These are phyloP conservation scores for Pseudogymnoascus sp. DNA, from an alignment of 2,329 filamentous ascomycete genomes.

Conservation along the genomic window DNA sequence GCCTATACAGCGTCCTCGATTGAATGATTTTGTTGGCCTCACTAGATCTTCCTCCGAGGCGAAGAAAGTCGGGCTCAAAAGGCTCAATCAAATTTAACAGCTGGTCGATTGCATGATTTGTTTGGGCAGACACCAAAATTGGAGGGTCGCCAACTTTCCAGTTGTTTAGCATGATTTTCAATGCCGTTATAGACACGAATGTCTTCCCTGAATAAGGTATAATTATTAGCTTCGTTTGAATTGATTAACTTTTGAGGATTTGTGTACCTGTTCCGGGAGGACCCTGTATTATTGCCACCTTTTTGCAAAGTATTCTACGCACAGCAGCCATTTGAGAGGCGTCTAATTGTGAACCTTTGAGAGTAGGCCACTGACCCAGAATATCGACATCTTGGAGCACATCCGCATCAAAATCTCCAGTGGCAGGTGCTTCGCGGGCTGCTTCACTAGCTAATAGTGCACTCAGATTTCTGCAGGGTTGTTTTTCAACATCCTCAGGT, in stretches of 20 bases:
- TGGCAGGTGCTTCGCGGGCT: background rate
- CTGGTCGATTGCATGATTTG: slow-evolving; percentile 86
- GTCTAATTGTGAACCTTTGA: slow-evolving; percentile 50
- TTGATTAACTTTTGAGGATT: background rate
- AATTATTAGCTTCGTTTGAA: background rate
- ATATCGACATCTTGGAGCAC: slow-evolving; percentile 44
- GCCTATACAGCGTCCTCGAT: slow-evolving; percentile 53
- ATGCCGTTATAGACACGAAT: slow-evolving; percentile 64
- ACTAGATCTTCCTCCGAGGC: slow-evolving; percentile 38
- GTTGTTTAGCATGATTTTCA: slow-evolving; percentile 59
- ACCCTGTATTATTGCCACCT: slow-evolving; percentile 72
- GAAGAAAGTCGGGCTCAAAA: slow-evolving; percentile 56
- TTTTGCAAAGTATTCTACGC: slow-evolving; percentile 60
- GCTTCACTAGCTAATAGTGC: slow-evolving; percentile 27
- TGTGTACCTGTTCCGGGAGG: slow-evolving; percentile 53
- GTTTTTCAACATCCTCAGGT: slow-evolving; percentile 45
- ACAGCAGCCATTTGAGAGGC: slow-evolving; percentile 63
- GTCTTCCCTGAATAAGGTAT: slow-evolving; percentile 50
- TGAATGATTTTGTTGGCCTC: slow-evolving; percentile 51
- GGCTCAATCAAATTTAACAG: slow-evolving; percentile 43
- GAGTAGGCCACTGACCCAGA: slow-evolving; percentile 45
- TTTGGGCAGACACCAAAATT: slow-evolving; percentile 76
- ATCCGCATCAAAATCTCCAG: slow-evolving; percentile 23
- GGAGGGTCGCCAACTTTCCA: slow-evolving; percentile 50
- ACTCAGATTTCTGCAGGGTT: slow-evolving; percentile 44